Conservation (phyloP, 345 rosid species). For the Noccaea caerulescens region DNA sequence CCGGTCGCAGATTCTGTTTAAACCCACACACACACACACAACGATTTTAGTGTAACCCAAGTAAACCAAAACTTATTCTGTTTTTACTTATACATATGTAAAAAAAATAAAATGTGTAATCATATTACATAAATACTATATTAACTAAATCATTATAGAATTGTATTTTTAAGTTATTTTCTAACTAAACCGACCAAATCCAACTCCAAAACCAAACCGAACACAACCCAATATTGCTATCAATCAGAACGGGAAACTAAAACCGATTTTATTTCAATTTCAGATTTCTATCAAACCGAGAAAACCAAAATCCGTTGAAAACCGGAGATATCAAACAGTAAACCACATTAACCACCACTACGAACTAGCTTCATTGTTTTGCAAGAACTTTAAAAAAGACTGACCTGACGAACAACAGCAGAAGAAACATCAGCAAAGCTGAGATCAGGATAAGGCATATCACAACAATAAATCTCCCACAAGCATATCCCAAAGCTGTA, state of each 20-base stretch:
- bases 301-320: background rate
- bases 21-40: background rate
- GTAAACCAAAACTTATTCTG: background rate
- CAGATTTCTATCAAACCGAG: constrained; percentile 16
- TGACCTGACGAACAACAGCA: constrained; percentile 91
- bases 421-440: constrained; percentile 90
- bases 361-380: background rate
- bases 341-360: constrained; percentile 2
- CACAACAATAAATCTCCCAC: constrained; percentile 99
- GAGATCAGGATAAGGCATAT: constrained; percentile 92
- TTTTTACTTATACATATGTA: background rate
- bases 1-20: constrained; percentile 87
- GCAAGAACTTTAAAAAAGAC: constrained; percentile 13
- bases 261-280: constrained; percentile 1
- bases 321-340: background rate
- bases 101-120: background rate
- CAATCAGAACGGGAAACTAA: constrained; percentile 6
- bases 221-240: constrained; percentile 2
- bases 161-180: background rate
- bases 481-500: constrained; percentile 99
- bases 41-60: too few relatives aligned
- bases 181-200: background rate
- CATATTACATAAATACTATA: background rate
- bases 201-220: background rate
- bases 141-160: background rate